Base-by-base conservation (phyloP, 2,329 filamentous ascomycete genomes). In the Fusarium nematophilum region DNA sequence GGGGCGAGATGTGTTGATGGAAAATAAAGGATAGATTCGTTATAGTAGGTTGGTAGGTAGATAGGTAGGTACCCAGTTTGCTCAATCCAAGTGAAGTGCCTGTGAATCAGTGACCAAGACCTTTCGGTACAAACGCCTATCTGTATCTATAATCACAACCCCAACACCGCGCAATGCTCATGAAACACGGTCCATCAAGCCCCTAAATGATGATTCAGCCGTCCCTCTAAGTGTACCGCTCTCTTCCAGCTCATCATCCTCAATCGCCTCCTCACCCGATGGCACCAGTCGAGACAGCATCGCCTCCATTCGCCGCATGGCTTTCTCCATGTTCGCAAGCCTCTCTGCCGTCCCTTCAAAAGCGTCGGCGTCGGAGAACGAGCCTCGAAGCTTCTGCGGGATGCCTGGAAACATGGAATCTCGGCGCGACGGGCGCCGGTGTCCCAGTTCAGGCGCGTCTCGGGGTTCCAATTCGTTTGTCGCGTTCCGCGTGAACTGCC, bases 391-490 rank as follows among this genome's bases (percentile, higher is more conserved):
- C 70, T 85, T 83, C 43, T 68, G 70, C 5, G 73, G 59, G 13
- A 86, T 72, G 1, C 81, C 79, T 0, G 82, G 83, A 53, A 84
- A 86, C 57, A 86, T 84, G 31, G 84, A 86, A 71, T 87, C 84
- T 39, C 84, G 76, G 29, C 84, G 78, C 39, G 77, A 77, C 11
- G 77, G 71, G 15, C 76, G 71, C 25, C 70, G 67, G 11, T 52
- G 15, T 27, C 67, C 64, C 14, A 65, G 62, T n/a, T 77, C 75
- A 11, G 51, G 60, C 17, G 55, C 40, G 9, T 3, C 6, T 7
- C 26, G 63, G 9, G 51, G 11, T 11, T 65, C 64, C n/a, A 62
- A 61, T n/a, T 76, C 76, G n/a, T 73, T 72, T 13, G 78, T 78
- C 29, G 77, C 74, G 30, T 77, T 77, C 37, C 81, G 76, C 25